These are phyloP conservation scores for Truncatella angustata DNA, from an alignment of 2,329 filamentous ascomycete species.

Conservation along the genomic window DNA sequence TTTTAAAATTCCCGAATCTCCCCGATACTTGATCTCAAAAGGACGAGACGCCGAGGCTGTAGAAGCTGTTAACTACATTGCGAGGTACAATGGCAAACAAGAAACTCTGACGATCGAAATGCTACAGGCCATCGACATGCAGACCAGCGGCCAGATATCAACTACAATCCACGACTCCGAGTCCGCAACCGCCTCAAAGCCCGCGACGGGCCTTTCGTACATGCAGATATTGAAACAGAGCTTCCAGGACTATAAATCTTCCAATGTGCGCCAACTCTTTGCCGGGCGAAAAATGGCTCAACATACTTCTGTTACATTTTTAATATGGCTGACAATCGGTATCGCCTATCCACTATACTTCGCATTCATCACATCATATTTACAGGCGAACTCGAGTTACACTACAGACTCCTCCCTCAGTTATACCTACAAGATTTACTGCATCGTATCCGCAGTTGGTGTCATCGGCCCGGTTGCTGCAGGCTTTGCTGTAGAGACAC, in stretches of 20 bases:
- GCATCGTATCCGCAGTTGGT: constrained; percentile 36
- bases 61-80: constrained; percentile 45
- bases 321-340: constrained; percentile 58
- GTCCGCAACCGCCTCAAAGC: constrained; percentile 14
- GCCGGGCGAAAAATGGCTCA: constrained; percentile 49
- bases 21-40: constrained; percentile 42
- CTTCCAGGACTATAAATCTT: constrained; percentile 49
- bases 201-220: constrained; percentile 8
- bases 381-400: constrained; percentile 23
- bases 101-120: constrained; percentile 35
- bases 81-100: constrained; percentile 33
- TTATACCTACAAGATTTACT: constrained; percentile 34
- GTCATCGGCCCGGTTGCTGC: constrained; percentile 38
- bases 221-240: constrained; percentile 37
- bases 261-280: constrained; percentile 55
- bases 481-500: constrained; percentile 39
- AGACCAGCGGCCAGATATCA: constrained; percentile 17
- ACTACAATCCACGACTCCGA: constrained; percentile 16
- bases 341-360: constrained; percentile 58
- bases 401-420: constrained; percentile 24
- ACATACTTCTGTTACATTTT: constrained; percentile 51
- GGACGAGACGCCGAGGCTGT: constrained; percentile 46
- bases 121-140: constrained; percentile 22
- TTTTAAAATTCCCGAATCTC: constrained; percentile 48
- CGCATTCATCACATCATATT: constrained; percentile 35